Evolutionary conservation across 2,329 filamentous ascomycete species (phyloP).

Genomic region (Penicillium paneum): DNA sequence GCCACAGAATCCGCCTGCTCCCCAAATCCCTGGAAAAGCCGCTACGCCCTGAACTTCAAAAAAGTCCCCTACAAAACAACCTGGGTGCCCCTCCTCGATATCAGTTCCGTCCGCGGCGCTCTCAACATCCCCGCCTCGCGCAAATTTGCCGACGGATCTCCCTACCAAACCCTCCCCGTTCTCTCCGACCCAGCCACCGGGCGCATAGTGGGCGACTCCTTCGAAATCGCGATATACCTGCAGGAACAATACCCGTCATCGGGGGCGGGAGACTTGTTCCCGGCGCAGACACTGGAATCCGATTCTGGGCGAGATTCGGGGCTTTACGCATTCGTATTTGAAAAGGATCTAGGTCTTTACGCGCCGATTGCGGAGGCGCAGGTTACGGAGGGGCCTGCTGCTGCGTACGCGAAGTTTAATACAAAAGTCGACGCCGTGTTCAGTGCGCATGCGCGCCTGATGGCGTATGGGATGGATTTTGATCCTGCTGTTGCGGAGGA

Average conservation of each 20-base stretch:
- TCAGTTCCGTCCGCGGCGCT: slow-evolving; percentile 47
- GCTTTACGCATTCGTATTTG: too few relatives aligned
- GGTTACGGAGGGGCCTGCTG: neutral
- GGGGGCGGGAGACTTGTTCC: slow-evolving; percentile 51
- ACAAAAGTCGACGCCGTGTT: slow-evolving; percentile 55
- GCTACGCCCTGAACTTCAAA: slow-evolving; percentile 52
- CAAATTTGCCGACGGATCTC: slow-evolving; percentile 55
- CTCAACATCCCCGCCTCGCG: slow-evolving; percentile 52
- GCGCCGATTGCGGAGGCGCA: neutral
- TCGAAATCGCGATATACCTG: slow-evolving; percentile 63
- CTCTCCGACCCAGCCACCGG: slow-evolving; percentile 47
- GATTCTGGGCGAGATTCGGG: slow-evolving; percentile 17
- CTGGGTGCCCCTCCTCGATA: slow-evolving; percentile 55
- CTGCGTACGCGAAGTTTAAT: slow-evolving; percentile 53
- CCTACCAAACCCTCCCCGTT: slow-evolving; percentile 49
- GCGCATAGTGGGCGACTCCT: slow-evolving; percentile 57
- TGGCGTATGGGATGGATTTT: slow-evolving; percentile 47
- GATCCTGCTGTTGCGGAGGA: slow-evolving; percentile 49
- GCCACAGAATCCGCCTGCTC: slow-evolving; percentile 33
- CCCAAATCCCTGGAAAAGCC: slow-evolving; percentile 54
- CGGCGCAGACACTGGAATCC: slow-evolving; percentile 44
- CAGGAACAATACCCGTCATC: slow-evolving; percentile 49
- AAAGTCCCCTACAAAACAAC: slow-evolving; percentile 45
- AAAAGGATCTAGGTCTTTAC: too few relatives aligned
- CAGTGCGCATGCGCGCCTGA: slow-evolving; percentile 45